A percentile compares a stretch with the other conserved stretches of the same genome.
These are phyloP conservation scores for Chaetothyriales sp. DNA, from an alignment of 2,329 filamentous ascomycete species.

Conservation along the genomic window DNA sequence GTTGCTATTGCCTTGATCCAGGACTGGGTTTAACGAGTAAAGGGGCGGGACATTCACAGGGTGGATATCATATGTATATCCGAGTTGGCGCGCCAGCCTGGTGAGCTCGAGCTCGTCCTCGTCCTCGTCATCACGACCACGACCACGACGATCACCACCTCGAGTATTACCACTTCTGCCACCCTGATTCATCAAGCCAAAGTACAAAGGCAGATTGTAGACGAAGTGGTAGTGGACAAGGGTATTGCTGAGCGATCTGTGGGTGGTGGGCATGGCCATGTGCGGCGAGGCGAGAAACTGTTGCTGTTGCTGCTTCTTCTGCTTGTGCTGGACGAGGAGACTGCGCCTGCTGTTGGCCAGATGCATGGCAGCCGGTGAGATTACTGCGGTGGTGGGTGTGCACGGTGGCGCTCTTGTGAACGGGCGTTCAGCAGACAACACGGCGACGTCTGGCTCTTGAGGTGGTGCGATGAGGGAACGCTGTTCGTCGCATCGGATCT, in stretches of 20 bases:
- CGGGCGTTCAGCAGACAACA: too few relatives aligned
- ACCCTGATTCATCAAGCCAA: not conserved
- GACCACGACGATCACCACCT: too few relatives aligned
- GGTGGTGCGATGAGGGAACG: too few relatives aligned
- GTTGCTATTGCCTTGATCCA: not conserved
- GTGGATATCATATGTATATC: not conserved
- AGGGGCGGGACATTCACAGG: too few relatives aligned
- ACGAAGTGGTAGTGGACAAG: not conserved
- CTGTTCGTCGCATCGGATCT: too few relatives aligned
- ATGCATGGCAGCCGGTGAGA: too few relatives aligned
- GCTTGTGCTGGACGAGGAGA: not conserved
- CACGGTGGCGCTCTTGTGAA: too few relatives aligned
- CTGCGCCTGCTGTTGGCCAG: not conserved
- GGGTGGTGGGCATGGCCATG: not conserved
- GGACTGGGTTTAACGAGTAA: not conserved
- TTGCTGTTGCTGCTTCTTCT: not conserved
- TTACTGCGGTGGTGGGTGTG: not conserved
- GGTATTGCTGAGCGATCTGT: not conserved
- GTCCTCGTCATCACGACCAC: not conserved
- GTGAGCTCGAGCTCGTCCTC: too few relatives aligned
- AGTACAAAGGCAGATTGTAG: not conserved
- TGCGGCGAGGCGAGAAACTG: not conserved
- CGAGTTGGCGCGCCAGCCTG: not conserved
- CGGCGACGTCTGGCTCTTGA: too few relatives aligned
- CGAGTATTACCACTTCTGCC: not conserved